Base-by-base conservation (phyloP, 495 filamentous ascomycete species). In the Trypethelium eluteriae region DNA sequence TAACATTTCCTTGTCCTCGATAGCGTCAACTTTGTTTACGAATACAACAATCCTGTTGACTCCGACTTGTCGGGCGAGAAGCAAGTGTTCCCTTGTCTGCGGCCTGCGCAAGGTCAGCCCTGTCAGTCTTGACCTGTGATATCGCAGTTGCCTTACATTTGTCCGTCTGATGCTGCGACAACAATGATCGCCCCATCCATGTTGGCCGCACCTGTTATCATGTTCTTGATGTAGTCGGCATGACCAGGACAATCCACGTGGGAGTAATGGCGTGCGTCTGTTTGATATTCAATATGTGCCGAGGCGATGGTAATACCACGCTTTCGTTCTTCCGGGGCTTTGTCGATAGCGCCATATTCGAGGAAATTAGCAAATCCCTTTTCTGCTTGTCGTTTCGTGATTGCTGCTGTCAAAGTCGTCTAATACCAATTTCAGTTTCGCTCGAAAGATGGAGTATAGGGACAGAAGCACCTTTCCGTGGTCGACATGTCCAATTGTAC, bases 191-290 rank as follows among this genome's bases (percentile, higher is more conserved):
- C 93, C 76, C 94, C 93, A 72, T 97, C 93, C 93, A 97, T 97
- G 83, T 87, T 91, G 69, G 93, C 91, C 67, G 93, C 90, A 84
- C 93, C 93, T 70, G 93, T 96, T 78, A 97, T 97, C 93, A 97
- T 97, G 86, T 98, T 98, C 87, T 98, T 98, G 81, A 98, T 97
- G 84, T 98, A 98, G 91, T 98, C 94, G 76, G 94, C 94, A 86
- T 98, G 94, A 79, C 94, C 94, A 64, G 94, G 94, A 79, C 94
- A 98, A 85, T 98, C 94, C 81, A 98, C 94, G 85, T 98, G 94
- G 73, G 94, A 92, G 81, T 98, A 98, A 81, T 98, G 94, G 70
- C 95, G 86, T 71, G 76, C 77, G 4, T 96, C 89, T 75, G 94
- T 98, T 73, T 88, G 82, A 80, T 97, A 98, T 82, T 98, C 94